phyloP scores from a whole-genome alignment of 805 yeast genomes.

The Ogataea paradorogensis region DNA sequence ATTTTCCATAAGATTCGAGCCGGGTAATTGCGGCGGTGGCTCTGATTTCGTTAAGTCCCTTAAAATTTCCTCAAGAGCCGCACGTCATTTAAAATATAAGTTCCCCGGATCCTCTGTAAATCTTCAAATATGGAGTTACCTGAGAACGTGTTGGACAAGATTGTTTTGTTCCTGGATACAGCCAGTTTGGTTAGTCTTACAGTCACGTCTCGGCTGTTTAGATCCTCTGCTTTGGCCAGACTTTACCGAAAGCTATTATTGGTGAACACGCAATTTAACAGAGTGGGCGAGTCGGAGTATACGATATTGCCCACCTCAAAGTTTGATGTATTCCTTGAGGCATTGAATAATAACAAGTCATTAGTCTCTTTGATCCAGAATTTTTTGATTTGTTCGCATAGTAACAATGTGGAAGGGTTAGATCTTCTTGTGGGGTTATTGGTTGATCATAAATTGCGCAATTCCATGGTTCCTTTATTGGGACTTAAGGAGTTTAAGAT shows the following conservation, averaged over 20 bases:
- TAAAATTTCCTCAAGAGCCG: conserved; percentile 5
- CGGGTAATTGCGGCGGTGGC: too few relatives aligned
- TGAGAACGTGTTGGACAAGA: conserved; percentile 14
- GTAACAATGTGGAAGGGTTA: conserved; percentile 10
- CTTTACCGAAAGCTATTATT: conserved; percentile 18
- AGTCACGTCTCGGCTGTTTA: conserved; percentile 5
- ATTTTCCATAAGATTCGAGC: too few relatives aligned
- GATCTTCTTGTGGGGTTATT: conserved; percentile 13
- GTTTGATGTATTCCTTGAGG: conserved; percentile 6
- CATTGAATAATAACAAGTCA: neutral
- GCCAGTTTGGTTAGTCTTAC: conserved; percentile 11
- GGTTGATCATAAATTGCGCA: conserved; percentile 15
- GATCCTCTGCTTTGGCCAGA: conserved; percentile 8
- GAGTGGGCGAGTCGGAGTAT: conserved; percentile 4
- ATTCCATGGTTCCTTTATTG: conserved; percentile 12
- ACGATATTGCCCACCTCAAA: conserved; percentile 6
- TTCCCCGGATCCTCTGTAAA: neutral
- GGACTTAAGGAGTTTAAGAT: conserved; percentile 18
- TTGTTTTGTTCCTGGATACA: conserved; percentile 8
- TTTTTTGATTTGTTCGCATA: conserved; percentile 11
- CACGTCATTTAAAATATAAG: neutral
- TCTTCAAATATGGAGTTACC: conserved; percentile 6
- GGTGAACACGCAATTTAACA: conserved; percentile 9
- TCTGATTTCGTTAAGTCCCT: too few relatives aligned
- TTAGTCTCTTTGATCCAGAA: conserved; percentile 15